Conservation (phyloP, 2,329 filamentous ascomycete species). For the Monilinia laxa region DNA sequence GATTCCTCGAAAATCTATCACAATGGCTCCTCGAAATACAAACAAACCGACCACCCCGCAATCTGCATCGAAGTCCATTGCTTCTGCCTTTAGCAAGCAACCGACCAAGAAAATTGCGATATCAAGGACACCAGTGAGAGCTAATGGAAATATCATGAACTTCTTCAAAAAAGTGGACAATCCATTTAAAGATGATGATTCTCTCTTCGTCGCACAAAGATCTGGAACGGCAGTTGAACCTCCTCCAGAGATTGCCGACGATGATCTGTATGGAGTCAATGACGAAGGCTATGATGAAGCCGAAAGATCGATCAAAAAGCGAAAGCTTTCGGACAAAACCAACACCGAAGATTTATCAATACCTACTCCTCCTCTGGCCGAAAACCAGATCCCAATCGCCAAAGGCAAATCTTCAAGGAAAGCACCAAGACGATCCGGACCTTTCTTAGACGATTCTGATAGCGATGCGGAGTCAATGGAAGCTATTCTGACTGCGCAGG, state of each 20-base stretch:
- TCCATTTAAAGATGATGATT: constrained; percentile 48
- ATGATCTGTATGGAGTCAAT: constrained; percentile 31
- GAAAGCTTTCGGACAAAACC: constrained; percentile 40
- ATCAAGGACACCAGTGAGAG: constrained; percentile 36
- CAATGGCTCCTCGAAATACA: constrained; percentile 33
- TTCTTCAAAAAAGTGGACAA: constrained; percentile 70
- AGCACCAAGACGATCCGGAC: constrained; percentile 47
- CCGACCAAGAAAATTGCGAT: constrained; percentile 31
- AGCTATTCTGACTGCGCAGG: not conserved
- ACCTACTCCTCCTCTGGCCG: constrained; percentile 3
- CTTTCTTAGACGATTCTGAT: constrained; percentile 71
- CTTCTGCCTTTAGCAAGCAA: constrained; percentile 25
- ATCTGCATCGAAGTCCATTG: constrained; percentile 35
- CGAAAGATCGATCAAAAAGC: constrained; percentile 44
- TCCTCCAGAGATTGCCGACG: constrained; percentile 30
- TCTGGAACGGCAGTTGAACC: constrained; percentile 26
- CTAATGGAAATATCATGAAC: constrained; percentile 67
- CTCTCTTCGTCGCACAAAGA: constrained; percentile 53
- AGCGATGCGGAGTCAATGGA: constrained; percentile 46
- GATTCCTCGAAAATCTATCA: constrained; percentile 20
- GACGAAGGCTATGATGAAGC: constrained; percentile 44
- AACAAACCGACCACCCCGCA: constrained; percentile 38
- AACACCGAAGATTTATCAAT: constrained; percentile 15
- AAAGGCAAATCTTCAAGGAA: constrained; percentile 21
- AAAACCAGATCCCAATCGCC: constrained; percentile 2